Percentiles rank a stretch among this genome's conserved stretches.
Evolutionary conservation across 192 early-diverging fungal species (phyloP).

Genomic region (Lunasporangiospora selenospora): DNA sequence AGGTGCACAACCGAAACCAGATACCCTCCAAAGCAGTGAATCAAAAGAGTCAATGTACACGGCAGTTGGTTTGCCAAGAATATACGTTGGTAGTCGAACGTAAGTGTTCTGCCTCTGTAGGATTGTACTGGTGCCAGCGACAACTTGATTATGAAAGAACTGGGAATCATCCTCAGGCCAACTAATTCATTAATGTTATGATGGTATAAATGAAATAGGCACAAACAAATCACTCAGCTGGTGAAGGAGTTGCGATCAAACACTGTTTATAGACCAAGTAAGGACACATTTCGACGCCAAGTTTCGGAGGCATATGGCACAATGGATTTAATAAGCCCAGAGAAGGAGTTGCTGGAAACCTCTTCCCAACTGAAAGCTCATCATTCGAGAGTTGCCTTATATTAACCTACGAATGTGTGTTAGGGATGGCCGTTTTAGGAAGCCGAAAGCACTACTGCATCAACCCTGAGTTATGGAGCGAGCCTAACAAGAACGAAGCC

Average conservation of each 20-base stretch:
- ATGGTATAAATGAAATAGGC: conserved; percentile 51
- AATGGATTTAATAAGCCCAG: too few relatives aligned
- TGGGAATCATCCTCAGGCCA: conserved; percentile 35
- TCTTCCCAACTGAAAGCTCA: neutral
- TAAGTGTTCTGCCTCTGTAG: neutral
- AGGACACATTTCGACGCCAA: conserved; percentile 5
- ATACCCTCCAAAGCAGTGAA: too few relatives aligned
- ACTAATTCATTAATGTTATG: neutral
- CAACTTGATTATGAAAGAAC: neutral
- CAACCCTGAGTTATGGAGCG: conserved; percentile 41
- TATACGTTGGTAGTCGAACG: conserved; percentile 44
- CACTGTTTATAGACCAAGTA: conserved; percentile 50
- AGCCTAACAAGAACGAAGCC: conserved; percentile 30
- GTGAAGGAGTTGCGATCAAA: conserved; percentile 57
- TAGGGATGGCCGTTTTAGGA: conserved; percentile 57
- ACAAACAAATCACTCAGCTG: conserved; percentile 65
- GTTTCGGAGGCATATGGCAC: too few relatives aligned
- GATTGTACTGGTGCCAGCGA: neutral
- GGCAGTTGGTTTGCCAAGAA: conserved; percentile 20
- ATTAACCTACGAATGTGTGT: neutral
- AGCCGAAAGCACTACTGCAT: conserved; percentile 71
- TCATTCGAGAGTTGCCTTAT: neutral
- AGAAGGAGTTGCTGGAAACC: too few relatives aligned
- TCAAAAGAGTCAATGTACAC: neutral
- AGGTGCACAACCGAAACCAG: too few relatives aligned